Evolutionary conservation across 306 rosid species (phyloP), one percentile per base, ranked within the genome.

Genomic region (Cucumis hystrix): DNA sequence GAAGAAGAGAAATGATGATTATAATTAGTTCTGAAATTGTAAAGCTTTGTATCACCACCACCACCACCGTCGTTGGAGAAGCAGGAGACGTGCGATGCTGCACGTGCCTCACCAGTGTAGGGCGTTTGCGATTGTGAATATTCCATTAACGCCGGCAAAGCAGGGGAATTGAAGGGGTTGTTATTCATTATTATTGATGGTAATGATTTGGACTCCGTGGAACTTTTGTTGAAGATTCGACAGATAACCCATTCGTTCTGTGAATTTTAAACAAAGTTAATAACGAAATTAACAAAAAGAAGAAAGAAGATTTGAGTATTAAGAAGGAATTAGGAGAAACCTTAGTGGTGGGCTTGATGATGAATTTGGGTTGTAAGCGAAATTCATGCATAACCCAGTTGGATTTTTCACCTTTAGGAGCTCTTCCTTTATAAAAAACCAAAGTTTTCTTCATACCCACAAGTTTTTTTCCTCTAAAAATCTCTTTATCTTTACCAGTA

Each of bases 341-440:
- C 76, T 71, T 71, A 4, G 39, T 43, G 33, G 39, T 43, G 18
- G 75, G n/a, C 14, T 69, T 69, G 57, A 69, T n/a, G 7, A 69
- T 55, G 8, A 9, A 63, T 63, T 63, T 77, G 30, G 17, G 20
- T 16, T 63, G 51, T 6, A 77, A 30, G 6, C 80, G 80, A 28
- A 28, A 77, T 7, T 77, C 80, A 13, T 77, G 80, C 70, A 77
- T 77, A n/a, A 77, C 80, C 80, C 80, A 77, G 20, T 77, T 62
- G 2, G 72, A 60, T 77, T 77, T 77, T 16, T 77, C 74, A 12
- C 80, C 73, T 77, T 77, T 77, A 0, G 80, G 80, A 5, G 80
- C 80, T 49, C 80, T 77, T 23, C 80, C 80, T 5, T 1, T 62
- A 47, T 77, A 77, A 49, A 77, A 77, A 3, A 77, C 80, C 80